Base-by-base conservation (phyloP, 2,329 filamentous ascomycete species). In the Leptographium procerum region DNA sequence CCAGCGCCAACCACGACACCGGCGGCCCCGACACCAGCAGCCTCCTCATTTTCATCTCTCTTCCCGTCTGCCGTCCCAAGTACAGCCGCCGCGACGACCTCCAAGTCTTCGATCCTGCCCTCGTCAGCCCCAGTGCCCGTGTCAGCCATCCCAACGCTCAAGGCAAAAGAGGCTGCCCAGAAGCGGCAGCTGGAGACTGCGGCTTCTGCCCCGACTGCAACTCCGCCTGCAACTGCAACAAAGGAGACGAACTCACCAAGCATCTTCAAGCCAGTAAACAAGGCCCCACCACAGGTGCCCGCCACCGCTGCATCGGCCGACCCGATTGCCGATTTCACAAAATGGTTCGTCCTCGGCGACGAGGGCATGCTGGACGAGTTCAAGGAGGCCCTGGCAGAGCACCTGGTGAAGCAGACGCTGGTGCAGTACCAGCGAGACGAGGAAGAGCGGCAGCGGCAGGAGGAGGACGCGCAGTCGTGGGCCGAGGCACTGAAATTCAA, bases 321-420 rank as follows among this genome's bases (percentile, higher is more conserved):
- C 59, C 64, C 71, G 2, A 71, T 83, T 63, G 75, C 68, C 8
- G 73, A 77, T 53, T 77, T 84, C 33, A 73, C 78, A 0, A 73
- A 71, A 29, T 84, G 81, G 81, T 78, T 77, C 57, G 77, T 82
- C 4, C 68, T 69, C 14, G 81, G 77, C 34, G 81, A 84, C 58
- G 67, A 70, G 19, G 81, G 81, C 0, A 65, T 84, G 9, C 65
- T 84, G 65, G 71, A 78, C 8, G 73, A 80, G 14, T 78, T 84
- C 48, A 68, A 76, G 57, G 68, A 73, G 14, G 72, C 72, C 43
- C 71, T 75, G 22, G 64, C 82, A 2, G 73, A 76, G 50, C 69
- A 76, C 22, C 64, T 82, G 3, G 67, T 82, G 10, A 67, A 66
- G 34, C 65, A 70, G 6, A 69, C 73, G 0, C 82, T 73, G 64